Evolutionary conservation across 148 eudicot genomes (phyloP).

Genomic region (Suaeda aralocaspica): DNA sequence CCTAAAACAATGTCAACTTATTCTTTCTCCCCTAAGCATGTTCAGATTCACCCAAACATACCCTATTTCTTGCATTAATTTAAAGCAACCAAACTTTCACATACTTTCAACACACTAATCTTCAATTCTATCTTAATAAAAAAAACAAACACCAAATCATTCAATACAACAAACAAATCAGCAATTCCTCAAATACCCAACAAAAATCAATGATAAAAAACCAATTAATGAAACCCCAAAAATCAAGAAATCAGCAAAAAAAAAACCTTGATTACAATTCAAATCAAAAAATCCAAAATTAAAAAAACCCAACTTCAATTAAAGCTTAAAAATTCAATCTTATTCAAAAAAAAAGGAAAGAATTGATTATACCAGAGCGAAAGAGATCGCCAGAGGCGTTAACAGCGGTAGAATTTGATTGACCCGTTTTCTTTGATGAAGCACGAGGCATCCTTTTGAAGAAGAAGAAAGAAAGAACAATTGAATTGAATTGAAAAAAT

Average conservation of each 20-base stretch:
- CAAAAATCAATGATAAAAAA: not conserved
- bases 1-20: not conserved
- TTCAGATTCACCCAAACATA: not conserved
- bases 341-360: not conserved
- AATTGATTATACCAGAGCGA: conserved; percentile 40
- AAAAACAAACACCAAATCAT: not conserved
- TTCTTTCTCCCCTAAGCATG: not conserved
- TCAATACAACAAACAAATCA: not conserved
- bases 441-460: conserved; percentile 39
- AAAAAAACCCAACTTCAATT: not conserved
- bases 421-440: conserved; percentile 46
- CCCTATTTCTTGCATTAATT: not conserved
- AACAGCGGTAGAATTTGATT: conserved; percentile 41
- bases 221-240: not conserved
- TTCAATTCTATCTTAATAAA: no score
- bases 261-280: not conserved
- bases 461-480: not conserved
- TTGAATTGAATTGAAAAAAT: not conserved
- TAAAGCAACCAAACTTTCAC: not conserved
- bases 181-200: not conserved
- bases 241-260: not conserved
- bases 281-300: not conserved
- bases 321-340: not conserved
- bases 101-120: no score
- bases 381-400: conserved; percentile 35